Evolutionary conservation across 2,329 filamentous ascomycete species (phyloP), one percentile per base, ranked within the genome.

Genomic region (Cephalotrichum gorgonifer): DNA sequence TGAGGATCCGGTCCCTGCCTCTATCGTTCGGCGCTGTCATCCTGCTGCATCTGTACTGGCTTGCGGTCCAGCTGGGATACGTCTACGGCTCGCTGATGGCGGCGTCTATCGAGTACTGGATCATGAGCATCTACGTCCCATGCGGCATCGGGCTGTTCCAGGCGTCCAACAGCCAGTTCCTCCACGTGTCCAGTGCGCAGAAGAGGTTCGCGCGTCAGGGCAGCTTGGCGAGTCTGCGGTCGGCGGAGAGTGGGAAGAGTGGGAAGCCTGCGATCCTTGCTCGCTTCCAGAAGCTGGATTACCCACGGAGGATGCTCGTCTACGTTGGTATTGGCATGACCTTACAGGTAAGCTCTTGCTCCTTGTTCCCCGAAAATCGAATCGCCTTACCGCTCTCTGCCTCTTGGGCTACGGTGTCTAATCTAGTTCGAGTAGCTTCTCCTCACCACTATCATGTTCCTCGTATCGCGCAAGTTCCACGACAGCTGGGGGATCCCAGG

Each of bases 81-180:
- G 56, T 62, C 20, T 62, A 68, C 47, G 65, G 63, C 2, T 61
- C 67, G 2, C 52, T 71, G 2, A 62, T 65, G 47, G 75, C 78
- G 0, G 76, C 76, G 47, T 65, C 71, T 20, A 68, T 69, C 15
- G 77, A 83, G 61, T 85, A 72, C 59, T 85, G 80, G 78, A 72
- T 82, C 61, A 85, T 85, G 81, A 74, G 76, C 53, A 68, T 79
- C 49, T 81, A 78, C 60, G 66, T 85, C 3, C 81, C 81, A 11
- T 73, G 79, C 44, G 81, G 81, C 23, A 78, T 85, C 49, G 80
- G 78, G 7, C 64, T 85, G 5, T 84, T 84, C 58, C 80, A 85
- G 57, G 80, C 78, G 22, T 75, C 76, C 52, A 82, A 83, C 58
- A 74, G 69, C 56, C 76, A 78, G 49, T 78, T 84, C 48, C 69